A percentile compares a stretch with the other conserved stretches of the same genome.
Evolutionary conservation across 352 stramenopile genomes (phyloP).

Genomic region (Phytophthora brassicae): DNA sequence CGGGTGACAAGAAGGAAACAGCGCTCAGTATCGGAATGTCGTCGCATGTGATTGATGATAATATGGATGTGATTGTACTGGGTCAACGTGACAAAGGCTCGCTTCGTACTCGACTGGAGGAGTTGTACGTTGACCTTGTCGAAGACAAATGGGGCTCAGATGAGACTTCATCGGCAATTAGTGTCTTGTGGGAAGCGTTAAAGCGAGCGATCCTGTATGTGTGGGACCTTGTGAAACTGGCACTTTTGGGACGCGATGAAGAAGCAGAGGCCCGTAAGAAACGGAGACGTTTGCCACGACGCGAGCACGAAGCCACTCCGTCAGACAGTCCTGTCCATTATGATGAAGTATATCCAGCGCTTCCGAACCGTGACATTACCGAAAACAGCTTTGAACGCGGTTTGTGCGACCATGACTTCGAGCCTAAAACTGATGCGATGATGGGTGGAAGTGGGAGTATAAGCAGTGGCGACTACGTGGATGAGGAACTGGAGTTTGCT

Average conservation of each 20-base stretch:
- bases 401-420: constrained; percentile 66
- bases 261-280: constrained; percentile 72
- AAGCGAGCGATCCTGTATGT: constrained; percentile 68
- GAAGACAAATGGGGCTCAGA: constrained; percentile 88
- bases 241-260: constrained; percentile 71
- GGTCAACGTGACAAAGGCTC: constrained; percentile 78
- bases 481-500: constrained; percentile 85
- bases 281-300: constrained; percentile 50
- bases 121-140: constrained; percentile 86
- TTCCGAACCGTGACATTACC: constrained; percentile 53
- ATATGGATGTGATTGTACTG: constrained; percentile 90
- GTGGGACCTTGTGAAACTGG: constrained; percentile 69
- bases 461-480: constrained; percentile 55
- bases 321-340: constrained; percentile 48
- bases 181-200: constrained; percentile 77
- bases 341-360: constrained; percentile 70
- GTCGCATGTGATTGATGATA: constrained; percentile 88
- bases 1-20: constrained; percentile 90
- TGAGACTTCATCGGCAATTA: constrained; percentile 73
- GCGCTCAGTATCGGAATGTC: constrained; percentile 88
- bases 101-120: constrained; percentile 74
- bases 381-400: constrained; percentile 58
- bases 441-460: constrained; percentile 30
- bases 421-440: constrained; percentile 55
- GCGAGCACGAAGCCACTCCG: constrained; percentile 51